Evolutionary conservation across 495 filamentous ascomycete species (phyloP).

Genomic region (Amorphotheca resinae): DNA sequence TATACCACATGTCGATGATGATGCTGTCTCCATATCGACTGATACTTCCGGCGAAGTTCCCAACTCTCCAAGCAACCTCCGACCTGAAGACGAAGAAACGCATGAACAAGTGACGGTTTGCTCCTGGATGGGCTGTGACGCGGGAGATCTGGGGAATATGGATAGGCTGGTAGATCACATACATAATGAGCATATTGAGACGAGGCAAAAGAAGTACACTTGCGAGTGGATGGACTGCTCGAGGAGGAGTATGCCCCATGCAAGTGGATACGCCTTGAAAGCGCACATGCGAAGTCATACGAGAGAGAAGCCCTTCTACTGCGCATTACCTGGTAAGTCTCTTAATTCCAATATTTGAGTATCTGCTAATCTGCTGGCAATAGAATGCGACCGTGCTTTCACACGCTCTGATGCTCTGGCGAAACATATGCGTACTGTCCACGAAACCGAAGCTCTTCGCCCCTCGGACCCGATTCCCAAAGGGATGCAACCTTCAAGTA

Average conservation of each 20-base stretch:
- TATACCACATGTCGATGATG: constrained; percentile 22
- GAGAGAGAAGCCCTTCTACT: constrained; percentile 96
- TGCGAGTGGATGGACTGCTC: constrained; percentile 91
- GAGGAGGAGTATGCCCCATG: constrained; percentile 79
- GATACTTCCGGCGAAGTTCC: constrained; percentile 84
- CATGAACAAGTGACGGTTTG: constrained; percentile 85
- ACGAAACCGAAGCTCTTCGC: constrained; percentile 87
- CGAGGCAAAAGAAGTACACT: constrained; percentile 61
- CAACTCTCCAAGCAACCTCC: constrained; percentile 43
- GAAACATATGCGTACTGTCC: constrained; percentile 97
- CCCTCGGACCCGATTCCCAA: constrained; percentile 80
- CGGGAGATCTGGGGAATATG: constrained; percentile 80
- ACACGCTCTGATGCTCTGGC: constrained; percentile 93
- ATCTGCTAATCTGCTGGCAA: constrained; percentile 2
- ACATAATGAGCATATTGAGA: constrained; percentile 81
- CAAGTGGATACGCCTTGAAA: constrained; percentile 86
- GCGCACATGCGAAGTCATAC: constrained; percentile 98
- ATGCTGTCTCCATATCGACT: constrained; percentile 49
- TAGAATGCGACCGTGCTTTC: constrained; percentile 96
- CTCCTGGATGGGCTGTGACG: constrained; percentile 75
- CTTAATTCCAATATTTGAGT: neutral
- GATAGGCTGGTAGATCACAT: constrained; percentile 87
- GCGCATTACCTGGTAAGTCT: constrained; percentile 68
- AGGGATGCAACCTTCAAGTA: constrained; percentile 38
- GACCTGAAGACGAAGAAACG: constrained; percentile 63